Conservation (phyloP, 441 rosid species). For the Populus trichocarpa region DNA sequence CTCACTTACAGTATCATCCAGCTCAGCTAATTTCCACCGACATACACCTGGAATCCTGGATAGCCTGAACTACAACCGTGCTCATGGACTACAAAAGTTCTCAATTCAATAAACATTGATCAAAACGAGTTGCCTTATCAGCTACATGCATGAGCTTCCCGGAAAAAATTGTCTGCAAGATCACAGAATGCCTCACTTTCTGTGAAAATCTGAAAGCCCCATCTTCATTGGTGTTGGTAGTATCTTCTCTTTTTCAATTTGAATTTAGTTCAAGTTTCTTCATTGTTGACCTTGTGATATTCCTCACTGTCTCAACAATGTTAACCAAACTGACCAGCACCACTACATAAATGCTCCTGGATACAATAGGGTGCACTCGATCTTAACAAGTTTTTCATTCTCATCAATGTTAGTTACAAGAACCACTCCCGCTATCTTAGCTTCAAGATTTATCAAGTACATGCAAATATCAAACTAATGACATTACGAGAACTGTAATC, state of each 20-base stretch:
- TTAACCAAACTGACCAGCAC: not conserved
- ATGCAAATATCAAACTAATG: slow-evolving; percentile 23
- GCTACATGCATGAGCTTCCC: not conserved
- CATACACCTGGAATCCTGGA: too few species aligned
- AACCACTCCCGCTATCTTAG: slow-evolving; percentile 27
- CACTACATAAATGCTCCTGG: slow-evolving; percentile 3
- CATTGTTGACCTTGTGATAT: slow-evolving; percentile 23
- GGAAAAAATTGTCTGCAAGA: not conserved
- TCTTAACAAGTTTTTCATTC: slow-evolving; percentile 10
- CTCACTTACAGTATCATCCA: slow-evolving; percentile 6
- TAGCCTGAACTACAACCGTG: not conserved
- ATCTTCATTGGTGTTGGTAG: slow-evolving; percentile 19
- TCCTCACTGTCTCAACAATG: slow-evolving; percentile 22
- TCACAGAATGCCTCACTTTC: slow-evolving; percentile 11
- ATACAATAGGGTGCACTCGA: not conserved
- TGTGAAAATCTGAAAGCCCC: slow-evolving; percentile 23
- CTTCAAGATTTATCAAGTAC: slow-evolving; percentile 15
- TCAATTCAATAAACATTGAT: not conserved
- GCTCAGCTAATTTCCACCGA: slow-evolving; percentile 1
- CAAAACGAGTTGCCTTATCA: not conserved
- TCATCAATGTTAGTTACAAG: slow-evolving; percentile 29
- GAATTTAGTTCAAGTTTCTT: not conserved
- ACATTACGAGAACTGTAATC: slow-evolving; percentile 17
- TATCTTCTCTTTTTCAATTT: not conserved
- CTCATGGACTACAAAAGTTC: not conserved